phyloP scores from a whole-genome alignment of 2,329 filamentous ascomycete genomes.

The Botrytis aclada region DNA sequence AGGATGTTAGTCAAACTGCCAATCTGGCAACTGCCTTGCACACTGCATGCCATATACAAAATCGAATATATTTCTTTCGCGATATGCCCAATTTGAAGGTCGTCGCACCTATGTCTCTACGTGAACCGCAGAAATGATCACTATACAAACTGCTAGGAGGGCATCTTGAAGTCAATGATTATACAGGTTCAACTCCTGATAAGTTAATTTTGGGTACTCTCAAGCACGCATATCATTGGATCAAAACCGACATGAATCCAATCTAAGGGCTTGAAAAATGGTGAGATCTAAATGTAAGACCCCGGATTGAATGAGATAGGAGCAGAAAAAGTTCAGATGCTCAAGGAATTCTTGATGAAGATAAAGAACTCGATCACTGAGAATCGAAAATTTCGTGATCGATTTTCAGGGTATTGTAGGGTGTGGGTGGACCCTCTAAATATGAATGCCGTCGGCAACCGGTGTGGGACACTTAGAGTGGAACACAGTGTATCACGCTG shows the following conservation, averaged over 20 bases:
- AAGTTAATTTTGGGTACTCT: neutral
- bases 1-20: neutral
- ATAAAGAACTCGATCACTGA: neutral
- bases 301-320: neutral
- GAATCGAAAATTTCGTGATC: neutral
- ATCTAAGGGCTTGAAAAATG: no score
- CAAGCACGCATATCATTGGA: neutral
- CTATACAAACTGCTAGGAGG: no score
- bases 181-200: no score
- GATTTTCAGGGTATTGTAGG: neutral
- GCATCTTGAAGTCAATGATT: no score
- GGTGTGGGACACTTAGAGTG: neutral
- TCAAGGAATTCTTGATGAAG: neutral
- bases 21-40: neutral
- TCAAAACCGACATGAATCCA: no score
- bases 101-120: no score
- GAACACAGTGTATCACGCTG: neutral
- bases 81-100: no score
- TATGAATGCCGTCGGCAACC: neutral
- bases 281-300: neutral
- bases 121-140: no score
- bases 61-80: neutral
- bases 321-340: rapidly evolving
- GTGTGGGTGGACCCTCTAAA: neutral
- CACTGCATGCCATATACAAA: neutral